Base-by-base conservation (phyloP, 2,329 filamentous ascomycete genomes). In the Pseudocercospora vitis region DNA sequence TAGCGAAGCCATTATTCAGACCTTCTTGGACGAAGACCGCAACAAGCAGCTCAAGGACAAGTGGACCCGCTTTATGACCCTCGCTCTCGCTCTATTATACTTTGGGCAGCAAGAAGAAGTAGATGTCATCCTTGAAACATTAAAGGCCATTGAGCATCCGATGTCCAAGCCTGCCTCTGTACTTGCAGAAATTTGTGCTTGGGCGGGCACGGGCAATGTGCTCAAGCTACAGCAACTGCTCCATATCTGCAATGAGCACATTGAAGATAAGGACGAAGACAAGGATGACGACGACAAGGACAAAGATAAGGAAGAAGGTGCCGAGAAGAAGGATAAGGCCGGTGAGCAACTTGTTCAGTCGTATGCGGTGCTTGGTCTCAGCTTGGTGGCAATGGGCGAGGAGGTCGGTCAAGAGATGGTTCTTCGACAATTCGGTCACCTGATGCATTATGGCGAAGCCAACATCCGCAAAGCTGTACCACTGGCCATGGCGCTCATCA, bases 331-430 rank as follows among this genome's bases (percentile, higher is more conserved):
- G 77, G 67, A 68, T 44, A 58, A 63, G 11, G 62, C 61, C 16
- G 90, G 90, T 21, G 92, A 97, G 63, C 92, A 97, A 74, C 80
- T 99, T 51, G 84, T 96, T 42, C 95, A 99, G 72, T 88, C 91
- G 3, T 99, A 99, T 69, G 94, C 94, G 52, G 92, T 99, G 2
- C 81, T 99, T 53, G 95, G 94, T 64, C 85, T 99, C 54, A 92
- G 90, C 9, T 78, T 99, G 50, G 94, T 99, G 53, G 87, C 92
- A 12, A 99, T 99, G 94, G 94, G 94, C 56, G 94, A 99, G 71
- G 95, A 99, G 55, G 86, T 99, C 52, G 95, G 95, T 4, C 94
- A 99, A 71, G 94, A 99, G 70, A 99, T 99, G 94, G 91, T 97
- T 8, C 81, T 99, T 33, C 87, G 94, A 54, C 94, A 96, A 69